Conservation (phyloP, 2,329 filamentous ascomycete genomes). For the Venturia carpophila region DNA sequence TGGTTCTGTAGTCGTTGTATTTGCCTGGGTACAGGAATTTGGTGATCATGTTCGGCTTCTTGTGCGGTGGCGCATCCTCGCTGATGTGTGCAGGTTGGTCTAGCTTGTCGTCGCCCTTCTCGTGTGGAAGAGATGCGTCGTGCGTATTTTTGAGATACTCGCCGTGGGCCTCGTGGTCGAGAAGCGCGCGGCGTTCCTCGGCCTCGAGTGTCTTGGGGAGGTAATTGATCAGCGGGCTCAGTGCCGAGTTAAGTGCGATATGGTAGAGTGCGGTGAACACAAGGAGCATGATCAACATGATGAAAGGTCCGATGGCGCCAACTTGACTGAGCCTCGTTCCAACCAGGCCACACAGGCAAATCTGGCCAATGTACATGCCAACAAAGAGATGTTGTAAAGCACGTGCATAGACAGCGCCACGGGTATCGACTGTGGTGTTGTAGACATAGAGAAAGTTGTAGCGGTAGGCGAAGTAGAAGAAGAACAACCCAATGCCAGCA, state of each 20-base stretch:
- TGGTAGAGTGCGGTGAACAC: constrained; percentile 36
- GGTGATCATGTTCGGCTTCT: constrained; percentile 18
- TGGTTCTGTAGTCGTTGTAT: constrained; percentile 24
- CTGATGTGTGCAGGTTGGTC: neutral
- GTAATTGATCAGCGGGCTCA: constrained; percentile 25
- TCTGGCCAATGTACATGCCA: constrained; percentile 41
- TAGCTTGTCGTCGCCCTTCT: constrained; percentile 12
- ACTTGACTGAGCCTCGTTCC: constrained; percentile 29
- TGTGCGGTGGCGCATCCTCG: constrained; percentile 16
- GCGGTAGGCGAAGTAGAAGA: constrained; percentile 42
- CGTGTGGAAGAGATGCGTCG: neutral
- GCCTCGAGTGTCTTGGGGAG: constrained; percentile 21
- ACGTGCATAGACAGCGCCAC: constrained; percentile 39
- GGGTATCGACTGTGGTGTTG: constrained; percentile 40
- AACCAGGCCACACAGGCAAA: constrained; percentile 42
- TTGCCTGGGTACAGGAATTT: constrained; percentile 20
- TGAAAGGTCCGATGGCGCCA: constrained; percentile 35
- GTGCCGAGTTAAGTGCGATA: constrained; percentile 28
- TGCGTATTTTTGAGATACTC: neutral
- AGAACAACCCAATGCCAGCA: constrained; percentile 35
- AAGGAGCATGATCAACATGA: constrained; percentile 37
- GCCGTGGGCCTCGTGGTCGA: neutral
- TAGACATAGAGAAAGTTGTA: constrained; percentile 45
- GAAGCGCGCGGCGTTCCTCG: constrained; percentile 18
- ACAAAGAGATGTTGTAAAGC: constrained; percentile 41